Conservation (phyloP, 495 filamentous ascomycete genomes). For the Talaromyces borbonicus region DNA sequence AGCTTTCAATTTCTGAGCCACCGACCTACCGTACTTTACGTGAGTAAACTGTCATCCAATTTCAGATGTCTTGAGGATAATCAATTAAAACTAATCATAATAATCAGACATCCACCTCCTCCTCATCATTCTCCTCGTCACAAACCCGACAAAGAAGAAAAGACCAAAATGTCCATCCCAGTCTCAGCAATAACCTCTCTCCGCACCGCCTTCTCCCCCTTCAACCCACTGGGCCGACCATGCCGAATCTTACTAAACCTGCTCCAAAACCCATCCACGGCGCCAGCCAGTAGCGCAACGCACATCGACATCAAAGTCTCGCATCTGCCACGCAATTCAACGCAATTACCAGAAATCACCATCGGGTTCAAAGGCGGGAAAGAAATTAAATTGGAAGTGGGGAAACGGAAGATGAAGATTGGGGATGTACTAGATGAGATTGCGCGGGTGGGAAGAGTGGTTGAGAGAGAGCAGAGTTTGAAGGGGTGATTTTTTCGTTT, state of each 20-base stretch:
- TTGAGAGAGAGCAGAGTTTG: slow-evolving; percentile 77
- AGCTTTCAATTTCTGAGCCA: too few relatives aligned
- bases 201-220: slow-evolving; percentile 83
- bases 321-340: slow-evolving; percentile 57
- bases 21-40: too few relatives aligned
- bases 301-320: slow-evolving; percentile 62
- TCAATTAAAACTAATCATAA: too few relatives aligned
- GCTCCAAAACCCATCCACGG: slow-evolving; percentile 54
- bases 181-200: slow-evolving; percentile 61
- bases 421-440: slow-evolving; percentile 83
- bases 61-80: too few relatives aligned
- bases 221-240: slow-evolving; percentile 62
- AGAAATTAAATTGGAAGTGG: slow-evolving; percentile 54
- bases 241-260: slow-evolving; percentile 78
- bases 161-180: slow-evolving; percentile 62
- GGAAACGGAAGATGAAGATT: slow-evolving; percentile 75
- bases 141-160: background rate
- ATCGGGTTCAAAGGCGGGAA: slow-evolving; percentile 58
- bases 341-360: slow-evolving; percentile 41
- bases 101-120: too few relatives aligned
- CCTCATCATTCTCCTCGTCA: background rate
- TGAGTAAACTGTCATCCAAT: too few relatives aligned
- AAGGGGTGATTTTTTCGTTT: slow-evolving; percentile 34
- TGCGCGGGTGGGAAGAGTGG: slow-evolving; percentile 70
- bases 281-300: slow-evolving; percentile 60